Evolutionary conservation across 2,329 filamentous ascomycete species (phyloP).

Genomic region (Epichloe gansuensis): DNA sequence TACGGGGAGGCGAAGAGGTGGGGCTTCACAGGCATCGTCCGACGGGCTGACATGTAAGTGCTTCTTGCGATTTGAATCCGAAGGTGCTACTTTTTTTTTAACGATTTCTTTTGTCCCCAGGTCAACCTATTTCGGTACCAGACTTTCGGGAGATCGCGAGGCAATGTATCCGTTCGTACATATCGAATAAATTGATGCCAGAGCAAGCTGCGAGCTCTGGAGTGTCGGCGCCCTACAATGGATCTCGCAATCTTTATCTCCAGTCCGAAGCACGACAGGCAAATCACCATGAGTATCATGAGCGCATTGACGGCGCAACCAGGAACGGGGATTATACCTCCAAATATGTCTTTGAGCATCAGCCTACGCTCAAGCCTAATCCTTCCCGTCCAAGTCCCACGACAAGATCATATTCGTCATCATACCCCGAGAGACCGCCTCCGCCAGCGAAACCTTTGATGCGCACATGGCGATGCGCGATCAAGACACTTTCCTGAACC

Average conservation of each 20-base stretch:
- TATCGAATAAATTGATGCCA: constrained; percentile 16
- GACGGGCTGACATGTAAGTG: constrained; percentile 3
- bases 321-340: constrained; percentile 1
- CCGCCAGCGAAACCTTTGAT: constrained; percentile 10
- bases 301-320: not conserved
- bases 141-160: constrained; percentile 22
- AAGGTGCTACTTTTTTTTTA: not conserved
- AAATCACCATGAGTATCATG: not conserved
- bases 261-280: not conserved
- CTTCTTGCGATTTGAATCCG: not conserved
- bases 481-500: constrained; percentile 4
- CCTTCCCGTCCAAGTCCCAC: constrained; percentile 13
- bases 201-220: not conserved
- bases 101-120: constrained; percentile 8
- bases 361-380: constrained; percentile 24
- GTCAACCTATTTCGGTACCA: constrained; percentile 20
- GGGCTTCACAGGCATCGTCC: not conserved
- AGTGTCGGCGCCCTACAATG: not conserved
- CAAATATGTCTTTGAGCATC: constrained; percentile 25
- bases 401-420: constrained; percentile 32
- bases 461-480: constrained; percentile 8
- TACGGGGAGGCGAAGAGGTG: constrained; percentile 3
- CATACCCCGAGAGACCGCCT: constrained; percentile 28
- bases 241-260: not conserved
- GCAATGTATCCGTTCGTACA: constrained; percentile 21